phyloP scores from a whole-genome alignment of 2,329 filamentous ascomycete species.

The Aspergillus neotritici region DNA sequence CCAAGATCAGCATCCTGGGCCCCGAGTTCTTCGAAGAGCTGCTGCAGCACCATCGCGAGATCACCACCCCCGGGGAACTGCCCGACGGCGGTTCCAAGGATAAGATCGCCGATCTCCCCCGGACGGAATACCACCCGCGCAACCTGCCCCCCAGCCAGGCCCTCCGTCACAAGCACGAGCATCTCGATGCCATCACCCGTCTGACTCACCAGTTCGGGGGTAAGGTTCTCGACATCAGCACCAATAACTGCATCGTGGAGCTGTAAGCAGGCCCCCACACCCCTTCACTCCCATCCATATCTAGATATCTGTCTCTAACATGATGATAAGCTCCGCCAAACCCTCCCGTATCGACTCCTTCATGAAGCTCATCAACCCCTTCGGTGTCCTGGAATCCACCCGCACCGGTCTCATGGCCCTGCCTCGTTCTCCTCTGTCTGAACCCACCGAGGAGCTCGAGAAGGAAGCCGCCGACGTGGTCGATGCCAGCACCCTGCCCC shows the following conservation, averaged over 20 bases:
- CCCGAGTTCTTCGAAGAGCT: constrained; percentile 98
- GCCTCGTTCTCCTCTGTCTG: constrained; percentile 81
- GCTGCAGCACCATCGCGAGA: constrained; percentile 90
- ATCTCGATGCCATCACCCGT: constrained; percentile 92
- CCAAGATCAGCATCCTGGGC: constrained; percentile 93
- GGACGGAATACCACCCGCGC: constrained; percentile 77
- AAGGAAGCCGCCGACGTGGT: constrained; percentile 95
- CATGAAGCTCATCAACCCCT: constrained; percentile 89
- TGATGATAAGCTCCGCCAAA: constrained; percentile 71
- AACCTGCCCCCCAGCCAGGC: constrained; percentile 82
- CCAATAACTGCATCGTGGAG: constrained; percentile 97
- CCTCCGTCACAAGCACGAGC: constrained; percentile 92
- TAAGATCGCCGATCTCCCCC: constrained; percentile 15
- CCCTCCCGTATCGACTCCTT: constrained; percentile 92
- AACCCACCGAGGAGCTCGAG: constrained; percentile 63
- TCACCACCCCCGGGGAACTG: constrained; percentile 52
- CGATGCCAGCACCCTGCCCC: constrained; percentile 87
- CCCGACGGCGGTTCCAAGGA: constrained; percentile 26
- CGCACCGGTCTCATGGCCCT: constrained; percentile 95
- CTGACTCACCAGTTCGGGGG: constrained; percentile 96
- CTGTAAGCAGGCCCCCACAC: constrained; percentile 55
- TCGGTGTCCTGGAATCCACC: constrained; percentile 93
- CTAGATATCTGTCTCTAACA: neutral
- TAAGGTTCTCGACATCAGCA: constrained; percentile 96
- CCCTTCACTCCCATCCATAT: neutral